Conservation (phyloP, 768 basidiomycete genomes). For the Tulasnella sp. region DNA sequence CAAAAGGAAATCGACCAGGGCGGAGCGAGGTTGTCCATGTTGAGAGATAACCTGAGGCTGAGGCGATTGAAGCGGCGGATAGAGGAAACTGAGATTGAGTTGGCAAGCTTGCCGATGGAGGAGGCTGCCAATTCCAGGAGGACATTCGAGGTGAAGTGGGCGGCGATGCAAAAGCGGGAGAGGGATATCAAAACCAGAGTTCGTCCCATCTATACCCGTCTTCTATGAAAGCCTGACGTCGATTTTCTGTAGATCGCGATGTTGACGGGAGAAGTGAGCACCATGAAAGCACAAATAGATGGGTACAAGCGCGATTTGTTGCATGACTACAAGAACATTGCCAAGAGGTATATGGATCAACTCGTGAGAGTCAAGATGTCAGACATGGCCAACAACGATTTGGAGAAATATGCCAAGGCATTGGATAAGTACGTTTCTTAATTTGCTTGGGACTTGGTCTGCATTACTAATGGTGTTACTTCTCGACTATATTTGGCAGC, state of each 20-base stretch:
- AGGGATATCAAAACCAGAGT: slow-evolving; percentile 59
- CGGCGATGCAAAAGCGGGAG: slow-evolving; percentile 53
- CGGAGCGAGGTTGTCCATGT: slow-evolving; percentile 51
- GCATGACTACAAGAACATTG: slow-evolving; percentile 75
- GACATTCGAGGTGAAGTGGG: slow-evolving; percentile 74
- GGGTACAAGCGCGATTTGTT: slow-evolving; percentile 51
- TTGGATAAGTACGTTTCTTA: slow-evolving; percentile 66
- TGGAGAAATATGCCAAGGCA: slow-evolving; percentile 97
- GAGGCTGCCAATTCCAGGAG: slow-evolving; percentile 71
- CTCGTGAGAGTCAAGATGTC: slow-evolving; percentile 96
- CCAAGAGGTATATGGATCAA: slow-evolving; percentile 78
- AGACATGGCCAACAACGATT: slow-evolving; percentile 92
- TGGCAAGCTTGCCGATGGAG: slow-evolving; percentile 70
- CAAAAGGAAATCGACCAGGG: slow-evolving; percentile 70
- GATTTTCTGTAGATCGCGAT: slow-evolving; percentile 48
- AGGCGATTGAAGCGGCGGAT: slow-evolving; percentile 58
- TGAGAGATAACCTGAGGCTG: slow-evolving; percentile 74
- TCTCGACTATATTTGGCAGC: slow-evolving; percentile 41
- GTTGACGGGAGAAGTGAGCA: slow-evolving; percentile 70
- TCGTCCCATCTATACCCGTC: slow-evolving; percentile 19
- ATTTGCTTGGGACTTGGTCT: background rate
- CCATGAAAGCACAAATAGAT: slow-evolving; percentile 52
- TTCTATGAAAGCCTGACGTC: background rate
- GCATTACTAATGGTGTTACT: background rate
- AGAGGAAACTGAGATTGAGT: slow-evolving; percentile 49